Percentiles rank a stretch among this genome's conserved stretches.
phyloP scores from a whole-genome alignment of 75 land plant genomes.

The Cupressus sempervirens region DNA sequence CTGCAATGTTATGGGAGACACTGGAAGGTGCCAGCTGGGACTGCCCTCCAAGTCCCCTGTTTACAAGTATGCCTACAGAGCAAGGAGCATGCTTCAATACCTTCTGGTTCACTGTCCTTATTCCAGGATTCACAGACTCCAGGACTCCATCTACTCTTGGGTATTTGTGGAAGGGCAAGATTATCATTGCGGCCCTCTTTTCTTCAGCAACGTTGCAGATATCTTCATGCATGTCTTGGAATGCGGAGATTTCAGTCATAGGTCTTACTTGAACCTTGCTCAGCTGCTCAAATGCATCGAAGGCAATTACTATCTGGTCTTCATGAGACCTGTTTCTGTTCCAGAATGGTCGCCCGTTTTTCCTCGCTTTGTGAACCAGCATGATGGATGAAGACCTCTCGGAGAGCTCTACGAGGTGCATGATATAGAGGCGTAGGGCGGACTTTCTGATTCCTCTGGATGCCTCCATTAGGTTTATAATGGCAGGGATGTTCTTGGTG shows the following conservation, averaged over 20 bases:
- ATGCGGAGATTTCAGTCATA: constrained; percentile 68
- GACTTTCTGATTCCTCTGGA: constrained; percentile 43
- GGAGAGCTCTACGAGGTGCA: constrained; percentile 57
- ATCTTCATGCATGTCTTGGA: constrained; percentile 66
- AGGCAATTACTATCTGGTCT: constrained; percentile 34
- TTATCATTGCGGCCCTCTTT: constrained; percentile 46
- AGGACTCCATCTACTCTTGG: constrained; percentile 31
- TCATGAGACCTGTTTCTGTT: constrained; percentile 14
- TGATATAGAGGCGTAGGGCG: constrained; percentile 43
- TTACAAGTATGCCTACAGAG: constrained; percentile 64
- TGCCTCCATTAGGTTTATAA: constrained; percentile 56
- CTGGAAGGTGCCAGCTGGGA: constrained; percentile 11
- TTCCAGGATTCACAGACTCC: constrained; percentile 25
- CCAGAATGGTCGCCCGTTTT: constrained; percentile 31
- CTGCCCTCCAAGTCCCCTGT: constrained; percentile 40
- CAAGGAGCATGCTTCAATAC: constrained; percentile 57
- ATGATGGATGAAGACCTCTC: constrained; percentile 49
- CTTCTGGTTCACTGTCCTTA: constrained; percentile 31
- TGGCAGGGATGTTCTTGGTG: constrained; percentile 50
- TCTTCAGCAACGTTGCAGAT: constrained; percentile 46
- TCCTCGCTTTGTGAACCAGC: constrained; percentile 52
- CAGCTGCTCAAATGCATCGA: constrained; percentile 49
- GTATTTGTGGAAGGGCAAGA: constrained; percentile 66
- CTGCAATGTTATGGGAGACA: constrained; percentile 21
- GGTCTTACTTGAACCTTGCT: constrained; percentile 46